A percentile compares a stretch with the other conserved stretches of the same genome.
These are phyloP conservation scores for Apiospora phragmitis DNA, from an alignment of 2,329 filamentous ascomycete genomes.

Conservation along the genomic window DNA sequence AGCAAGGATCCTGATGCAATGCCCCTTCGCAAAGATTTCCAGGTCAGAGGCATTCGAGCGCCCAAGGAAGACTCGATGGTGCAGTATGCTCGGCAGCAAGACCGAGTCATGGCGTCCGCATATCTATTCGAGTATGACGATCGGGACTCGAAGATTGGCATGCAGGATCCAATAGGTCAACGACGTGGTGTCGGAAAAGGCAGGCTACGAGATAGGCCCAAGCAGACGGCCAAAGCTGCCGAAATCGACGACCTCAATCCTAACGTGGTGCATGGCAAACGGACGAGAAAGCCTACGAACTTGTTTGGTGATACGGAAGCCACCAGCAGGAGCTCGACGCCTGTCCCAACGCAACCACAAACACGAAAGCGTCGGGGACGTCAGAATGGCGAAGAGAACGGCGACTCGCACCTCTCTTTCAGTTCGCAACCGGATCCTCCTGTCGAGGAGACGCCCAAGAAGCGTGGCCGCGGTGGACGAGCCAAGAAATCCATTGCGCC, in stretches of 20 bases:
- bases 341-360: conserved; percentile 32
- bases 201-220: conserved; percentile 57
- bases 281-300: conserved; percentile 52
- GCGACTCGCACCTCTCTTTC: conserved; percentile 6
- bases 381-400: conserved; percentile 10
- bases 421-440: conserved; percentile 16
- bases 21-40: conserved; percentile 51
- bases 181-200: conserved; percentile 55
- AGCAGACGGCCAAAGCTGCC: conserved; percentile 59
- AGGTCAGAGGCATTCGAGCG: conserved; percentile 54
- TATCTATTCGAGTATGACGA: conserved; percentile 64
- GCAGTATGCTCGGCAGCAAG: conserved; percentile 48
- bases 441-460: conserved; percentile 28
- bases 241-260: conserved; percentile 47
- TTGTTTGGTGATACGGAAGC: conserved; percentile 52
- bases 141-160: conserved; percentile 56
- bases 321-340: conserved; percentile 53
- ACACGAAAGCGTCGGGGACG: conserved; percentile 28
- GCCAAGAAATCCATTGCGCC: conserved; percentile 30
- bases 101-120: conserved; percentile 57
- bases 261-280: conserved; percentile 49
- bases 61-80: conserved; percentile 43
- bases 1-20: conserved; percentile 45
- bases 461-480: conserved; percentile 32
- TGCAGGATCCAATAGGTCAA: conserved; percentile 59